These are phyloP conservation scores for Neocatenulostroma microsporum DNA, from an alignment of 2,329 filamentous ascomycete genomes.

Conservation along the genomic window DNA sequence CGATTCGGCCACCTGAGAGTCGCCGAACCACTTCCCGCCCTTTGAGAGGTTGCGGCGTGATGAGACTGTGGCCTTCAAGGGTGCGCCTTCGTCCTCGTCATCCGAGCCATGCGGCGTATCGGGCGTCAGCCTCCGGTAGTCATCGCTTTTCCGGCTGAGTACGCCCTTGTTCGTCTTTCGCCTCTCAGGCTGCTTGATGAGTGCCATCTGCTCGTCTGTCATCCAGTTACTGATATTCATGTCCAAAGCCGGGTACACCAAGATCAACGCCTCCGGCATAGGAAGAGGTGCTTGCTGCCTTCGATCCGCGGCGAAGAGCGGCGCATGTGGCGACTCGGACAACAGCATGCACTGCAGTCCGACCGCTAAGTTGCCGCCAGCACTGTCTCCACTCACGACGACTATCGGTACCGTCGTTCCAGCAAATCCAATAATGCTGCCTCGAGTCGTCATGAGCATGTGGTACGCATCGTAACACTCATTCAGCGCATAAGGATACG, in stretches of 20 bases:
- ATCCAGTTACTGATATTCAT: slow-evolving; percentile 99
- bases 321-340: slow-evolving; percentile 49
- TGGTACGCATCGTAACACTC: slow-evolving; percentile 84
- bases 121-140: slow-evolving; percentile 73
- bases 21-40: neutral
- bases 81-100: slow-evolving; percentile 52
- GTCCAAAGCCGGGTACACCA: slow-evolving; percentile 85
- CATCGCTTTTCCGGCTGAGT: slow-evolving; percentile 74
- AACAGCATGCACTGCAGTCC: slow-evolving; percentile 83
- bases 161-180: slow-evolving; percentile 72
- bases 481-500: slow-evolving; percentile 77
- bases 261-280: slow-evolving; percentile 74
- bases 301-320: slow-evolving; percentile 22
- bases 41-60: slow-evolving; percentile 2
- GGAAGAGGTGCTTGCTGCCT: slow-evolving; percentile 30
- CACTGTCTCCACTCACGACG: slow-evolving; percentile 70
- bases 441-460: slow-evolving; percentile 62
- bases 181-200: slow-evolving; percentile 76
- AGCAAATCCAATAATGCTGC: slow-evolving; percentile 66
- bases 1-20: neutral
- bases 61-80: no score
- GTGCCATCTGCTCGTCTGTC: slow-evolving; percentile 93
- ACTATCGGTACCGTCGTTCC: slow-evolving; percentile 59
- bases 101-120: slow-evolving; percentile 76
- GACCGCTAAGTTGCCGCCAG: slow-evolving; percentile 72